Evolutionary conservation across 192 early-diverging fungal genomes (phyloP), one percentile per base, ranked within the genome.

Genomic region (Mortierella hygrophila): DNA sequence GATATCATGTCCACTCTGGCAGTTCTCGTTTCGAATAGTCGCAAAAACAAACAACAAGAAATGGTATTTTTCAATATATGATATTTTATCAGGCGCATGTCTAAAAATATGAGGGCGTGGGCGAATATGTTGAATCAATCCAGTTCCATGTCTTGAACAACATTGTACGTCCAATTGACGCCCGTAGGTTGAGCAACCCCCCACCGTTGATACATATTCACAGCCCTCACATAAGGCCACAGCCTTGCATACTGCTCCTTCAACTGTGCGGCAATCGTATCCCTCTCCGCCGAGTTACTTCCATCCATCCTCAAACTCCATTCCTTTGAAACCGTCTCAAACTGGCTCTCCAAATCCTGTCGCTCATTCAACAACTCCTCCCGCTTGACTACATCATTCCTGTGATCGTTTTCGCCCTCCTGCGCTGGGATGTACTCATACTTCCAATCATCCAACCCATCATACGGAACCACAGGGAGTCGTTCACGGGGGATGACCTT

Each of bases 381-480:
- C 38, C 85, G 79, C 3, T 76, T 89, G 0, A 26, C 70, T 11
- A 68, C 77, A 70, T 93, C 90, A 41, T 74, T 78, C 91, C 92
- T 91, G 29, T 49, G 76, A 21, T 81, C 76, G 52, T 90, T 88
- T 63, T 90, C 89, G 15, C 78, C 76, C 37, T 60, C 52, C 2
- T 38, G 57, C 15, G 80, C 68, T 6, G 76, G 76, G 2, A 86
- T 68, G 72, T 93, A 96, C 40, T 90, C 40, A 83, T 92, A 95
- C 46, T 74, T 72, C 88, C 89, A 94, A 40, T 83, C 71, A 38
- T 91, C 88, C 10, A 84, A 70, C n/a, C 96, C 97, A 26, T 93
- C 93, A 9, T 94, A 89, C 46, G 80, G 89, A 9, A 80, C 68
- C 20, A 94, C 93, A 11, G 95, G 94, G 41, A 98, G 72, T 65